Conservation (phyloP, 257 asterid genomes). For the Lavandula angustifolia region DNA sequence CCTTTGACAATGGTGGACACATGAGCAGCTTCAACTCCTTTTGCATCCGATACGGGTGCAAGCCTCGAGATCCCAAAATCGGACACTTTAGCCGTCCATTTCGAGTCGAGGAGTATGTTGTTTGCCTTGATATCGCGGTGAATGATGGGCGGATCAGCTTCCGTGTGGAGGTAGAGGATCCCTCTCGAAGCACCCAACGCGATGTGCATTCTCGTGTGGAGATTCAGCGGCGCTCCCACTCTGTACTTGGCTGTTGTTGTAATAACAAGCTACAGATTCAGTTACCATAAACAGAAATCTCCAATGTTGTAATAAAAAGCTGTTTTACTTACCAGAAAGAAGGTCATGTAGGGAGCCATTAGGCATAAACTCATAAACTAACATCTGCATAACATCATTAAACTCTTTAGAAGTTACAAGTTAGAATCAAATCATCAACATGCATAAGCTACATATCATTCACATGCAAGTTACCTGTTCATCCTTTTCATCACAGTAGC, state of each 20-base stretch:
- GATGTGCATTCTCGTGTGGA: constrained; percentile 64
- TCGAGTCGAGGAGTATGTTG: constrained; percentile 79
- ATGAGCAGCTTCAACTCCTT: constrained; percentile 53
- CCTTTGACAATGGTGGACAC: constrained; percentile 85
- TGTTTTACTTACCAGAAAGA: constrained; percentile 57
- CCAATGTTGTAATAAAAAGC: not conserved
- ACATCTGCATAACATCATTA: constrained; percentile 56
- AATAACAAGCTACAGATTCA: not conserved
- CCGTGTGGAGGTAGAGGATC: constrained; percentile 87
- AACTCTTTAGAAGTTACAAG: too few species aligned
- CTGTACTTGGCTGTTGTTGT: constrained; percentile 47
- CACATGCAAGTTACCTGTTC: constrained; percentile 58
- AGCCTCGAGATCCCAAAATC: constrained; percentile 94
- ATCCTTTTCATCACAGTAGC: constrained; percentile 74
- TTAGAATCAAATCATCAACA: not conserved
- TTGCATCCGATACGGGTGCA: constrained; percentile 64
- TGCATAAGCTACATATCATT: not conserved
- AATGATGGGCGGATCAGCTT: constrained; percentile 86
- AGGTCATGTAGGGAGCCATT: constrained; percentile 82
- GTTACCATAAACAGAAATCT: constrained; percentile 4
- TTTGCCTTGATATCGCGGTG: constrained; percentile 90
- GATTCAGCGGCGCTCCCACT: constrained; percentile 43
- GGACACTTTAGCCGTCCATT: constrained; percentile 76
- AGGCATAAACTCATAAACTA: constrained; percentile 85
- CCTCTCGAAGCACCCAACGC: constrained; percentile 83